Base-by-base conservation (phyloP, 1,284 basidiomycete genomes). In the Sanghuangporus sanghuang region DNA sequence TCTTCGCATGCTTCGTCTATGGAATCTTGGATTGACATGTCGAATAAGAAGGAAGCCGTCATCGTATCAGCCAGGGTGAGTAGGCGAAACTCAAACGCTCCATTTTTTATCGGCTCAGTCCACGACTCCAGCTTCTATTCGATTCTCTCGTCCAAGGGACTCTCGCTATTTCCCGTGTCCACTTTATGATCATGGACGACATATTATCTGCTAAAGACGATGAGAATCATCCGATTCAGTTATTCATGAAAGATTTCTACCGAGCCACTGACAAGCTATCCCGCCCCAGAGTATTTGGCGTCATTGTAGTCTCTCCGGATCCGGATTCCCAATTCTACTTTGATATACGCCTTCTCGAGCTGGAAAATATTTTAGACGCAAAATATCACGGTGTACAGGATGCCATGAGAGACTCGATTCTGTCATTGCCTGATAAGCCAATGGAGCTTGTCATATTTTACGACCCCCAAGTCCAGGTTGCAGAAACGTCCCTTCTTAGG, bases 191-290 rank as follows among this genome's bases (percentile, higher is more conserved):
- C 23, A 72, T 84, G 61, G 71, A 71, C 58, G 74, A 82, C 65
- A 77, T 72, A 66, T 66, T 74, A 40, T 65, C 65, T 21, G 56
- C 70, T 36, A 71, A 64, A 63, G 67, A 68, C 53, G 68, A 60
- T 63, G 70, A 69, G 38, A 66, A 69, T 4, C 71, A 73, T 48
- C 71, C 79, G 12, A 72, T 83, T 52, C 70, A 76, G 49, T 75
- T 77, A 63, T 68, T 82, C 48, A 78, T 82, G 74, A 72, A 74
- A 39, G 75, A 80, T 63, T 80, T 79, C 65, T 82, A 80, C 70
- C 73, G 72, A 55, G 69, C 74, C 44, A 71, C 75, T 16, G 74
- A 75, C 61, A 64, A 70, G 38, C 65, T 72, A 52, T 70, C 69
- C 16, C 74, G 74, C 39, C 83, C 84, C 14, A 77, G 74, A 35